Base-by-base conservation (phyloP, 495 filamentous ascomycete genomes). In the Penicillium ochrochloron region DNA sequence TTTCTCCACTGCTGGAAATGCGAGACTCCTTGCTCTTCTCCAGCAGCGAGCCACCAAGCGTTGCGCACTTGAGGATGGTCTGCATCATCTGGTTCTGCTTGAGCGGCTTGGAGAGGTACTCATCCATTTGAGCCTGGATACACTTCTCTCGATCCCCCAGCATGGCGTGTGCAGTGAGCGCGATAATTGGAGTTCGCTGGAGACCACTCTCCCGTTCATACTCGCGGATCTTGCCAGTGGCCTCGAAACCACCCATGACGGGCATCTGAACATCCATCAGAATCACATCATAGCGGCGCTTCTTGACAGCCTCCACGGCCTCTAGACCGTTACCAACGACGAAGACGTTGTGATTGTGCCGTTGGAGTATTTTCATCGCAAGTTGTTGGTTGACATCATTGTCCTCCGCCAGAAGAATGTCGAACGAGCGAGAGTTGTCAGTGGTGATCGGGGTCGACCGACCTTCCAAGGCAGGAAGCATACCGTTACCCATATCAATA, bases 191-290 rank as follows among this genome's bases (percentile, higher is more conserved):
- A 15, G 94, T 96, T 25, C 94, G 87, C 61, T 90, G 86, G 8
- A 92, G 82, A 21, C 88, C 88, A 44, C 75, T 80, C 64, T 90
- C 90, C 34, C 88, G 87, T 73, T 99, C 96, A 70, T 92, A 97
- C 70, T 97, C 94, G 55, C 96, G 89, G 65, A 99, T 99, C 82
- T 95, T 97, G 59, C 89, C 92, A 21, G 96, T 99, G 41, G 96
- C 92, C 78, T 99, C 96, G 75, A 98, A 99, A 39, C 96, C 96
- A 67, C 96, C 96, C 94, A 99, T 98, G 64, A 98, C 89, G 23
- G 96, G 96, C 96, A 99, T 99, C 75, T 98, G 96, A 8, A 99
- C 96, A 70, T 99, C 95, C 95, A 99, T 99, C 52, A 99, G 79
- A 65, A 99, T 95, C 69, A 96, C 92, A 77, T 99, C 95, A 71